phyloP scores from a whole-genome alignment of 257 asterid genomes.

The Gentiana macrophylla region DNA sequence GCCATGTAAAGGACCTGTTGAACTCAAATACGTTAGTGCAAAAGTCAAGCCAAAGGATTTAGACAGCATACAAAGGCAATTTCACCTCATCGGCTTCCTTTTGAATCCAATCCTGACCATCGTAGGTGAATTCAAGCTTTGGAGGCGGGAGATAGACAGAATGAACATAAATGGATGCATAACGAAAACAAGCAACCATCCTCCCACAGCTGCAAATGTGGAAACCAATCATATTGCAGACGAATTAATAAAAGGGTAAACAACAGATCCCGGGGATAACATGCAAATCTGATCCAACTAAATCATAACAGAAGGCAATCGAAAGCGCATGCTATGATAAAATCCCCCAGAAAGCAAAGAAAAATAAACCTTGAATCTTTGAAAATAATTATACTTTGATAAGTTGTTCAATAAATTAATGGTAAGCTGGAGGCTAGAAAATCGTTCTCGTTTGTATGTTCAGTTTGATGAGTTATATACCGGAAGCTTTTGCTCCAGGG shows the following conservation, averaged over 20 bases:
- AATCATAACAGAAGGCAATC: no score
- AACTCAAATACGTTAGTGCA: constrained; percentile 2
- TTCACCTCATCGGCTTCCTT: constrained; percentile 60
- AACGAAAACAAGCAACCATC: constrained; percentile 74
- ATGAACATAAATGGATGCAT: constrained; percentile 65
- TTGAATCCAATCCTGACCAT: constrained; percentile 57
- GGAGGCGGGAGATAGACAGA: constrained; percentile 77
- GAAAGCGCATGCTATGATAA: no score
- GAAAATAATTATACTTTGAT: no score
- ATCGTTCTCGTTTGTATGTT: no score
- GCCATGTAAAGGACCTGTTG: constrained; percentile 43
- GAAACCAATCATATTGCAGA: no score
- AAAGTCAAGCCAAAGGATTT: constrained; percentile 7
- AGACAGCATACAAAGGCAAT: constrained; percentile 11
- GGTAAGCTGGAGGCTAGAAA: no score
- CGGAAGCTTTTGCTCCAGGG: no score
- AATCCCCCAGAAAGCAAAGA: no score
- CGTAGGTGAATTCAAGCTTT: constrained; percentile 55
- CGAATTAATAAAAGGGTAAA: background rate
- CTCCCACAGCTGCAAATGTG: constrained; percentile 52
- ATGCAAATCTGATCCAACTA: background rate
- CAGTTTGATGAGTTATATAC: no score
- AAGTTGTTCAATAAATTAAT: no score
- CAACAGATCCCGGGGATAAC: background rate
- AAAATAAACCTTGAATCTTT: no score